These are phyloP conservation scores for Colletotrichum tabaci DNA, from an alignment of 2,329 filamentous ascomycete species.

Conservation along the genomic window DNA sequence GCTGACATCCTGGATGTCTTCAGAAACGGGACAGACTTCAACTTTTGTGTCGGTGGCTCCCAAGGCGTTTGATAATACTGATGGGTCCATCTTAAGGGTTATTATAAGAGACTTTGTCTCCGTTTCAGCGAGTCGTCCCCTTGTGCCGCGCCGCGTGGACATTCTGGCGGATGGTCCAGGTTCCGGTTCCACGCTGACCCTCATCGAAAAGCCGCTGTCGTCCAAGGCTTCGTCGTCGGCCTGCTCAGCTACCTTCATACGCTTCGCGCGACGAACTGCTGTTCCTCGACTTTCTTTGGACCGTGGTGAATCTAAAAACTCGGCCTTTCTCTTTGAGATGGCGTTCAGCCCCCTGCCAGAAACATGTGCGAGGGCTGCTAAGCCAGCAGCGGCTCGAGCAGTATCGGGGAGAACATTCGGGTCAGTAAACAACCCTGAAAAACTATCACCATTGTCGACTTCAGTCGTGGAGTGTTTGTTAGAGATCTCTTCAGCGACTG, in stretches of 20 bases:
- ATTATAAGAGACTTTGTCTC: slow-evolving; percentile 22
- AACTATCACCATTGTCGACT: not conserved
- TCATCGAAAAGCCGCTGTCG: not conserved
- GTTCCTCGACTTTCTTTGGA: slow-evolving; percentile 3
- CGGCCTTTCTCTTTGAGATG: slow-evolving; percentile 31
- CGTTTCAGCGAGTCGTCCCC: not conserved
- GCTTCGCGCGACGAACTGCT: slow-evolving; percentile 15
- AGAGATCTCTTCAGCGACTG: not conserved
- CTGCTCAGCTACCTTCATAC: not conserved
- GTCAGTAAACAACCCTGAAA: not conserved
- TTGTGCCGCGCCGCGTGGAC: slow-evolving; percentile 17
- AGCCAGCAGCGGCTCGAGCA: slow-evolving; percentile 3
- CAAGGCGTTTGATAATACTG: slow-evolving; percentile 23
- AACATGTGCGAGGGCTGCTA: slow-evolving; percentile 32
- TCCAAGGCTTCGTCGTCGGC: slow-evolving; percentile 8
- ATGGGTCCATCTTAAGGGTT: slow-evolving; percentile 30
- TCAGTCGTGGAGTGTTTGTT: not conserved
- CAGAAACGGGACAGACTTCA: not conserved
- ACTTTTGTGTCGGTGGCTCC: not conserved
- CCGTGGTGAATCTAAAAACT: not conserved
- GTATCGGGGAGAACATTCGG: slow-evolving; percentile 10
- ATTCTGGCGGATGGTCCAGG: not conserved
- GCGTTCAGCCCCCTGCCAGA: slow-evolving; percentile 21
- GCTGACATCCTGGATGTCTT: not conserved
- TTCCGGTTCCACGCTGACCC: not conserved